Evolutionary conservation across 345 rosid genomes (phyloP), one percentile per base, ranked within the genome.

Genomic region (Camelina laxa): DNA sequence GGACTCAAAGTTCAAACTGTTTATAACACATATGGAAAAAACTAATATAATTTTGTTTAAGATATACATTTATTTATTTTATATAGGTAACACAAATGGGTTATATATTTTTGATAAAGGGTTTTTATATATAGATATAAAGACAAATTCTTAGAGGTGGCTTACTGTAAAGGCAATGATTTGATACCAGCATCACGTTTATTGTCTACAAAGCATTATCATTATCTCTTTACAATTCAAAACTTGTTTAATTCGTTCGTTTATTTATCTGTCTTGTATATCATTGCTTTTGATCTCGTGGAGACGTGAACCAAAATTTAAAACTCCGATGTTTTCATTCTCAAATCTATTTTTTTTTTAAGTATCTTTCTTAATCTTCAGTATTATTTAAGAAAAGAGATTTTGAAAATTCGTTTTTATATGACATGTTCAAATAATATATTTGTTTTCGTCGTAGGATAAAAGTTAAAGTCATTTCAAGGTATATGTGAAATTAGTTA

Each of bases 1-100:
- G 33, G 54, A 72, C 53, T 14, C 56, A 49, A 24, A 49, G 75
- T 71, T 60, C 20, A 44, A 9, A 41, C 66, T 41, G 22, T 9
- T 9, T 41, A 11, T 39, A 9, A 11, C 60, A 48, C 50, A 71
- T 49, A 41, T 49, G 6, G 38, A n/a, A 44, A 60, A 47, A 70
- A 33, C 5, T 22, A 2, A n/a, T 14, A 14, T 2, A 17, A 9
- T 35, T 21, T 59, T 22, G 13, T 20, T 20, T 60, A 60, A 20
- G 11, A 8, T 7, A 0, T 16, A n/a, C 4, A 9, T 11, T 39
- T 35, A 33, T 33, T 27, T 27, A 3, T 5, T 0, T 3, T 27
- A 27, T 27, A 27, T 27, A 27, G 30, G 30, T 27, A 27, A 27
- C 30, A 3, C 4, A 27, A 27, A 27, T 27, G 30, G 30, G 30